phyloP scores from a whole-genome alignment of 768 basidiomycete species.

The Jaapia argillacea region DNA sequence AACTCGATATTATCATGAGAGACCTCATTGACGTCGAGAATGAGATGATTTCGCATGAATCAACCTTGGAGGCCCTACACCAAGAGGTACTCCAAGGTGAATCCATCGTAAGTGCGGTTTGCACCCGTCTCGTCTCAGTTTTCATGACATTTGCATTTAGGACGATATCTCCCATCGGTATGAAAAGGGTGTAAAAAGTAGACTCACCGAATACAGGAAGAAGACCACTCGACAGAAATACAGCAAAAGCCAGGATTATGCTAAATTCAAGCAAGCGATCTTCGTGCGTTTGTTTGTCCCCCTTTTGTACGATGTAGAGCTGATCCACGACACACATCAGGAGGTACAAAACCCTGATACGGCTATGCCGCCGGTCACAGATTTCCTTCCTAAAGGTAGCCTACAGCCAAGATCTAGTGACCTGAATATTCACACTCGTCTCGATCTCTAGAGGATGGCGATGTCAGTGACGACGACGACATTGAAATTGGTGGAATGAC shows the following conservation, averaged over 20 bases:
- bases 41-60: conserved; percentile 48
- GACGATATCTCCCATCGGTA: conserved; percentile 42
- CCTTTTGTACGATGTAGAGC: background rate
- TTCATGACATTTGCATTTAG: conserved; percentile 24
- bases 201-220: conserved; percentile 34
- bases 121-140: background rate
- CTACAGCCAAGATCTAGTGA: conserved; percentile 4
- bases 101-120: conserved; percentile 38
- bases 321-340: conserved; percentile 28
- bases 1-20: conserved; percentile 61
- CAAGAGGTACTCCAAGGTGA: conserved; percentile 47
- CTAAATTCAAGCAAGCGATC: conserved; percentile 50
- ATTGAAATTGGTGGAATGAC: conserved; percentile 81
- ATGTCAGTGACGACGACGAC: conserved; percentile 80
- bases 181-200: conserved; percentile 29
- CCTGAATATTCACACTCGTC: background rate
- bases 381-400: conserved; percentile 63
- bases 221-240: conserved; percentile 79
- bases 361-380: conserved; percentile 70
- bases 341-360: conserved; percentile 54
- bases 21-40: conserved; percentile 55
- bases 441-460: conserved; percentile 55
- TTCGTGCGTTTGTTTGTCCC: conserved; percentile 38
- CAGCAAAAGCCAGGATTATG: conserved; percentile 48
- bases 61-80: conserved; percentile 42